Conservation (phyloP, 148 eudicot species). For the Pouteria glomerata region DNA sequence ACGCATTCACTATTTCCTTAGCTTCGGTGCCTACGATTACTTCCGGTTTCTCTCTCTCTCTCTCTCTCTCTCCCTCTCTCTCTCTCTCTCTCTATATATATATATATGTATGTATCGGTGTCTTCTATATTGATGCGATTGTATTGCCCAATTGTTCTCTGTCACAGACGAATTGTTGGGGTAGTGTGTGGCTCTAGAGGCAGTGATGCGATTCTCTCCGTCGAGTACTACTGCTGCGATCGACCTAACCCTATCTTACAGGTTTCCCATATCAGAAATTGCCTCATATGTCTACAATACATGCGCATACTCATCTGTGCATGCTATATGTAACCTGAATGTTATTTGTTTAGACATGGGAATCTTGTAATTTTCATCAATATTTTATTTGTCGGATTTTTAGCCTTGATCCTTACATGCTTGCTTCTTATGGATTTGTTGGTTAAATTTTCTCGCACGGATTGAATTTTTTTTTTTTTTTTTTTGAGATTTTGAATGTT, state of each 20-base stretch:
- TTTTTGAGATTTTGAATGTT: too few species aligned
- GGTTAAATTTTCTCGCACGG: not conserved
- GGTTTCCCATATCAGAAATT: constrained; percentile 27
- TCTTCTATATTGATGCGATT: not conserved
- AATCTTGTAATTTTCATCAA: not conserved
- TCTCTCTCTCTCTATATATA: not conserved
- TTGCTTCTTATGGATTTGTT: not conserved
- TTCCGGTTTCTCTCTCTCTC: constrained; percentile 40
- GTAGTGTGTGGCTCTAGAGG: constrained; percentile 61
- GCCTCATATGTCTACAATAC: not conserved
- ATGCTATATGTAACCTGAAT: not conserved
- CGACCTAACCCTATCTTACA: constrained; percentile 92
- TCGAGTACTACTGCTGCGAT: constrained; percentile 82
- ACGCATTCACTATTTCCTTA: constrained; percentile 64
- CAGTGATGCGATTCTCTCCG: constrained; percentile 54
- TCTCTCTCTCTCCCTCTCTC: not conserved
- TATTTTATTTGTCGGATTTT: not conserved
- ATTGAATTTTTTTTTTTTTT: not conserved
- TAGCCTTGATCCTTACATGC: not conserved
- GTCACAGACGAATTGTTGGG: constrained; percentile 57
- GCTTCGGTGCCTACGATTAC: constrained; percentile 78
- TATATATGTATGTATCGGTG: not conserved
- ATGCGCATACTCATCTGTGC: not conserved
- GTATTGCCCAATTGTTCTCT: constrained; percentile 6
- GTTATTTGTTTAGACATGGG: not conserved